Percentiles rank a stretch among this genome's conserved stretches.
Conservation (phyloP, 169 alveolate genomes). For the Cryptosporidium sp. region DNA sequence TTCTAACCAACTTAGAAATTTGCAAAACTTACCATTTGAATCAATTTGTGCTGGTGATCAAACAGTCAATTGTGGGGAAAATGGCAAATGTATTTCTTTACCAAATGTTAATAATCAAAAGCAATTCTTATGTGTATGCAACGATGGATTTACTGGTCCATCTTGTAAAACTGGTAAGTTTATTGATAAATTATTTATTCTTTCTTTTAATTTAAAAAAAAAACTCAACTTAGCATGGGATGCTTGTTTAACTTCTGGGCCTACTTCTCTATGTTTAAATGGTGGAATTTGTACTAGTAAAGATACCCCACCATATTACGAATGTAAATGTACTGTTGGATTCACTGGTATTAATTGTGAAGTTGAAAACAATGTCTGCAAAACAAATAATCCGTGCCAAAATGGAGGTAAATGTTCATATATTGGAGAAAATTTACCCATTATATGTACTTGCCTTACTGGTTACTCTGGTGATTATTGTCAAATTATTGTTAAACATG, state of each 20-base stretch:
- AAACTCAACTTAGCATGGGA: constrained; percentile 42
- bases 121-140: constrained; percentile 53
- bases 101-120: not conserved
- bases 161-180: constrained; percentile 49
- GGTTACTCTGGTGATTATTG: constrained; percentile 67
- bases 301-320: constrained; percentile 8
- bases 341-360: constrained; percentile 59
- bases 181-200: not conserved
- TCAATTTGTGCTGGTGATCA: constrained; percentile 68
- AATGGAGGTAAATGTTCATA: constrained; percentile 73
- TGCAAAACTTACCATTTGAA: constrained; percentile 58
- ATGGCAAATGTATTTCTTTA: constrained; percentile 56
- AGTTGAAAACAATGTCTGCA: constrained; percentile 55
- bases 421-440: constrained; percentile 45
- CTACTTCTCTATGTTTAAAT: constrained; percentile 61
- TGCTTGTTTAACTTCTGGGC: constrained; percentile 51
- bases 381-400: constrained; percentile 70
- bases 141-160: constrained; percentile 55
- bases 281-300: constrained; percentile 63
- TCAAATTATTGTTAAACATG: constrained; percentile 33
- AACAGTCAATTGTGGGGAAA: constrained; percentile 31
- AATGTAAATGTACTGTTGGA: constrained; percentile 55
- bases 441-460: constrained; percentile 45
- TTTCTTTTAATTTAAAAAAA: too few relatives aligned
- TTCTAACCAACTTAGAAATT: not conserved